These are phyloP conservation scores for Elsinoe perseae DNA, from an alignment of 2,329 filamentous ascomycete species.

Conservation along the genomic window DNA sequence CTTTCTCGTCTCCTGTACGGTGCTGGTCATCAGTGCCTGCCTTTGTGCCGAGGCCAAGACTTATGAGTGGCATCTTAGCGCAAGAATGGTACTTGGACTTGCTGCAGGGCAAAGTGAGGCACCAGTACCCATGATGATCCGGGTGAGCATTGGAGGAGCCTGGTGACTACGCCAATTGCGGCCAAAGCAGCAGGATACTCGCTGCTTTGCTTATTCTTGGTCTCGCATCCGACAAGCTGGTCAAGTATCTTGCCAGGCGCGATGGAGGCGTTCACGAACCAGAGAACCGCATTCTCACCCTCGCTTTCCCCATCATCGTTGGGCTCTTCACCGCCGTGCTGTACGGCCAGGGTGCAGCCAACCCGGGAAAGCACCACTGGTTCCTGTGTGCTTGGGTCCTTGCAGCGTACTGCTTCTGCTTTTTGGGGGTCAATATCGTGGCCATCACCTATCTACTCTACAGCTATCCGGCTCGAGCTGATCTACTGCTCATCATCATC, in stretches of 20 bases:
- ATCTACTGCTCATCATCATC: constrained; percentile 39
- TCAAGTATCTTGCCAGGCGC: constrained; percentile 31
- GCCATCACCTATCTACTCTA: constrained; percentile 41
- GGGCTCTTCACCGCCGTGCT: constrained; percentile 34
- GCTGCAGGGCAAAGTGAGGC: constrained; percentile 26
- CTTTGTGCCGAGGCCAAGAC: constrained; percentile 23
- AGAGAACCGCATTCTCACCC: constrained; percentile 33
- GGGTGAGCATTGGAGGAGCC: background rate
- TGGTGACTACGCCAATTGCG: constrained; percentile 20
- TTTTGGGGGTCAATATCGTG: constrained; percentile 39
- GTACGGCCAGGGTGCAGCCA: constrained; percentile 32
- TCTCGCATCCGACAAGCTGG: constrained; percentile 33
- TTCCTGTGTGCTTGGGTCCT: constrained; percentile 23
- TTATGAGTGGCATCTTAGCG: constrained; percentile 25
- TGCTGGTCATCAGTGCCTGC: constrained; percentile 26
- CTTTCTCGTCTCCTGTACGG: constrained; percentile 25
- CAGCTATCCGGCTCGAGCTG: constrained; percentile 37
- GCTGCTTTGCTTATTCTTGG: constrained; percentile 36
- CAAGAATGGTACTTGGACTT: constrained; percentile 27
- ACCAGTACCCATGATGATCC: constrained; percentile 22
- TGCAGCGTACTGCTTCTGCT: constrained; percentile 30
- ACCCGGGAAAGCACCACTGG: constrained; percentile 23
- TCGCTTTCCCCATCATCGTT: constrained; percentile 33
- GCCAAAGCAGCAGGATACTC: constrained; percentile 35
- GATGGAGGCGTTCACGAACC: constrained; percentile 38